Percentiles rank a stretch among this genome's conserved stretches.
Evolutionary conservation across 2,329 filamentous ascomycete species (phyloP).

Genomic region (Neofusicoccum cordaticola): DNA sequence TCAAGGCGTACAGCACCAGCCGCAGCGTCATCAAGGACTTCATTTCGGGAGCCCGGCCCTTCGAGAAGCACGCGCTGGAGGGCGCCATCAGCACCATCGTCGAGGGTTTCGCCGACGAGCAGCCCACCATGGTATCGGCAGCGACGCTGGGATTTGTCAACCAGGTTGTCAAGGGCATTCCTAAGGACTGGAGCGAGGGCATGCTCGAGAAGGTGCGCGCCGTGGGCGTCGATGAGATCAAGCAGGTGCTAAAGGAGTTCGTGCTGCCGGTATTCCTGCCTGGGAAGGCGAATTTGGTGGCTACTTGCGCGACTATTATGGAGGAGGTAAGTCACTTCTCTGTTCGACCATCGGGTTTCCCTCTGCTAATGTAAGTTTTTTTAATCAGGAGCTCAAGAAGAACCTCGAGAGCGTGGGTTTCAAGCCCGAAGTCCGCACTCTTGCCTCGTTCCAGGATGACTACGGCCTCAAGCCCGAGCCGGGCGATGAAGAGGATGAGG

Average conservation of each 20-base stretch:
- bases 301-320: slow-evolving; percentile 85
- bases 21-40: slow-evolving; percentile 73
- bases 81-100: slow-evolving; percentile 90
- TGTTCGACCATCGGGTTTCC: not conserved
- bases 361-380: not conserved
- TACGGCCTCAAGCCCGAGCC: slow-evolving; percentile 72
- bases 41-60: slow-evolving; percentile 65
- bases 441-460: slow-evolving; percentile 82
- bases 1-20: slow-evolving; percentile 78
- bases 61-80: slow-evolving; percentile 82
- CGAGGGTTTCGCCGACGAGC: slow-evolving; percentile 79
- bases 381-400: slow-evolving; percentile 65
- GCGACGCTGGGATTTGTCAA: slow-evolving; percentile 81
- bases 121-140: slow-evolving; percentile 78
- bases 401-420: slow-evolving; percentile 76
- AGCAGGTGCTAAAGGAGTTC: slow-evolving; percentile 67
- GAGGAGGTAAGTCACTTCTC: slow-evolving; percentile 63
- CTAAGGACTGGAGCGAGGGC: slow-evolving; percentile 72
- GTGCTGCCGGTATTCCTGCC: slow-evolving; percentile 79
- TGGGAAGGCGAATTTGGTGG: slow-evolving; percentile 75
- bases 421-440: slow-evolving; percentile 68
- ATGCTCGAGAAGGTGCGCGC: slow-evolving; percentile 74
- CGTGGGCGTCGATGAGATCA: slow-evolving; percentile 75
- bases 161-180: slow-evolving; percentile 73
- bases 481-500: slow-evolving; percentile 58